Conservation (phyloP, 129 eudicot species). For the Tagetes erecta region DNA sequence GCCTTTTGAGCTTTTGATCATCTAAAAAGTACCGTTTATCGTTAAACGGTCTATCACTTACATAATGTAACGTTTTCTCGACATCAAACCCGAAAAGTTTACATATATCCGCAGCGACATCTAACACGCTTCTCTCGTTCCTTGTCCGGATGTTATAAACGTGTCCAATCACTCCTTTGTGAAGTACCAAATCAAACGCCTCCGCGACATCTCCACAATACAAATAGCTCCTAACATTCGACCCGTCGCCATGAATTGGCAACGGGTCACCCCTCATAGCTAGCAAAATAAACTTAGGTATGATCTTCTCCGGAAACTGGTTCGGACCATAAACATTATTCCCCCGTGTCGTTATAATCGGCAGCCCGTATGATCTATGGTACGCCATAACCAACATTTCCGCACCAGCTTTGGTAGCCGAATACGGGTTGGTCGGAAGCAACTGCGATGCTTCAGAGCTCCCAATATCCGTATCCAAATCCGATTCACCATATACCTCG, state of each 20-base stretch:
- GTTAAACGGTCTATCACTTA: conserved; percentile 50
- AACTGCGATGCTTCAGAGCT: conserved; percentile 50
- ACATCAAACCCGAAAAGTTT: conserved; percentile 43
- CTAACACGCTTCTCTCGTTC: conserved; percentile 47
- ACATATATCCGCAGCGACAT: conserved; percentile 48
- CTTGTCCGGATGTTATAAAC: conserved; percentile 53
- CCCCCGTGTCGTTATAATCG: conserved; percentile 50
- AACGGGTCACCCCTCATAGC: conserved; percentile 48
- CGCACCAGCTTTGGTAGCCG: conserved; percentile 59
- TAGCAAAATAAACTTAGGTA: conserved; percentile 52
- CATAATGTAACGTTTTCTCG: conserved; percentile 27
- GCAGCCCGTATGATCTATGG: conserved; percentile 48
- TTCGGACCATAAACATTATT: conserved; percentile 58
- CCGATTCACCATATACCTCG: conserved; percentile 57
- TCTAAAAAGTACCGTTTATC: conserved; percentile 54
- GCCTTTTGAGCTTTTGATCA: conserved; percentile 41
- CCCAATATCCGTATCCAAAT: conserved; percentile 44
- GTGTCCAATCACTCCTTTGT: conserved; percentile 53
- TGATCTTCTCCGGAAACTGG: conserved; percentile 54
- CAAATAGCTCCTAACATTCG: conserved; percentile 52
- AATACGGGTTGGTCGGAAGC: conserved; percentile 59
- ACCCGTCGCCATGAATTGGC: conserved; percentile 53
- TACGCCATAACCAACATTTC: conserved; percentile 63
- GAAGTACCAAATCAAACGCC: conserved; percentile 53
- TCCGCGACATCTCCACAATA: conserved; percentile 59